Percentiles rank a stretch among this genome's conserved stretches.
phyloP scores from a whole-genome alignment of 2,329 filamentous ascomycete species.

The Colletotrichum truncatum region DNA sequence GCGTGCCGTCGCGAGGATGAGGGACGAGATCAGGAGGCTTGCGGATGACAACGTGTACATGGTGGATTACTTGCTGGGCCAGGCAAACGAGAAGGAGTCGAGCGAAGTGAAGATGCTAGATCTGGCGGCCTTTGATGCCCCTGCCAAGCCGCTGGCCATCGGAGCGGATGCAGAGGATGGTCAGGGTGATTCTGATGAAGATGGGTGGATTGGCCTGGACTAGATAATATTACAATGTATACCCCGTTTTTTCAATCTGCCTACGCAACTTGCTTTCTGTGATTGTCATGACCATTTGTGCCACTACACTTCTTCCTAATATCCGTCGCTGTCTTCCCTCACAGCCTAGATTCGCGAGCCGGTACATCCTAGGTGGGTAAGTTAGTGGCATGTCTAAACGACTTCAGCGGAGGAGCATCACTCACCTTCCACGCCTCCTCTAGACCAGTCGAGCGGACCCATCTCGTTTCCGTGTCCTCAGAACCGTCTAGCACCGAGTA shows the following conservation, averaged over 20 bases:
- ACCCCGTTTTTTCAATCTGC: constrained; percentile 23
- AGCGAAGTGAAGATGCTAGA: constrained; percentile 36
- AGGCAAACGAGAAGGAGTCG: constrained; percentile 44
- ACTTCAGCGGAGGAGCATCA: not conserved
- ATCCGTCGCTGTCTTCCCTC: not conserved
- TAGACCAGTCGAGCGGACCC: constrained; percentile 71
- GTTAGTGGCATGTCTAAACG: not conserved
- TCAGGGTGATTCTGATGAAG: constrained; percentile 48
- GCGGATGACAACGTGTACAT: constrained; percentile 91
- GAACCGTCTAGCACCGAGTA: constrained; percentile 72
- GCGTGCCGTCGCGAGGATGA: constrained; percentile 81
- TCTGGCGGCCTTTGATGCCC: constrained; percentile 24
- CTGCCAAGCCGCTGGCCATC: constrained; percentile 20
- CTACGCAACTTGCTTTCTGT: too few species aligned
- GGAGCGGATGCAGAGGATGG: constrained; percentile 34
- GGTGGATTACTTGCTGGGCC: constrained; percentile 80
- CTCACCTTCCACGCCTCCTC: constrained; percentile 69
- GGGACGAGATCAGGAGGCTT: constrained; percentile 82
- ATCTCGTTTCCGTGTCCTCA: constrained; percentile 54
- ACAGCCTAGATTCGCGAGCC: constrained; percentile 16
- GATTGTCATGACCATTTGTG: too few species aligned
- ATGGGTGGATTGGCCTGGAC: constrained; percentile 60
- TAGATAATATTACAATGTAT: constrained; percentile 41
- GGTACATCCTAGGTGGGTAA: constrained; percentile 15
- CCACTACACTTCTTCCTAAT: not conserved